Percentiles rank a stretch among this genome's conserved stretches.
Evolutionary conservation across 352 stramenopile species (phyloP).

Genomic region (Pythium myriotylum): DNA sequence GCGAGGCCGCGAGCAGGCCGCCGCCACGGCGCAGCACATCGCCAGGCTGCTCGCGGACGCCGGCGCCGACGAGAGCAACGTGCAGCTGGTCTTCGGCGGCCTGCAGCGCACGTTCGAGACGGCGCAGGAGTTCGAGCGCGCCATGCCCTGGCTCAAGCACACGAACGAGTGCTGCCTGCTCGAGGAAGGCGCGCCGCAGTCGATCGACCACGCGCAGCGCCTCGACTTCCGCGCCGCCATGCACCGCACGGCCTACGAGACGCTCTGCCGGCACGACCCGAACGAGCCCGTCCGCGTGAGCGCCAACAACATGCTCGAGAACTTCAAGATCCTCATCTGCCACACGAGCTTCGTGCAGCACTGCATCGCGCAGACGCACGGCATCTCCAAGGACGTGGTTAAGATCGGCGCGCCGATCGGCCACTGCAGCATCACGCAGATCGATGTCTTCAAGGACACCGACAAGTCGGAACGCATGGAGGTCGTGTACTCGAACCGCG

Average conservation of each 20-base stretch:
- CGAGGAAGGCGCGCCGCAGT: conserved; percentile 67
- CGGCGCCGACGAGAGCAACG: conserved; percentile 35
- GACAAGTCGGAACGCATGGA: conserved; percentile 44
- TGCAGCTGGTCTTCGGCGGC: conserved; percentile 69
- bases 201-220: conserved; percentile 53
- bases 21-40: conserved; percentile 53
- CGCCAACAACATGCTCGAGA: conserved; percentile 37
- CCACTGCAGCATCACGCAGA: conserved; percentile 77
- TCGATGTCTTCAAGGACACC: conserved; percentile 48
- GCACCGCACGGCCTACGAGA: conserved; percentile 78
- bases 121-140: conserved; percentile 49
- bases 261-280: conserved; percentile 59
- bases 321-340: conserved; percentile 73
- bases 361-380: conserved; percentile 65
- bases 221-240: conserved; percentile 76
- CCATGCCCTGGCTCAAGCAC: conserved; percentile 67
- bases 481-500: conserved; percentile 60
- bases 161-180: conserved; percentile 74
- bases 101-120: conserved; percentile 74
- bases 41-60: conserved; percentile 44
- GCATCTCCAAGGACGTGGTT: conserved; percentile 74
- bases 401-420: conserved; percentile 72
- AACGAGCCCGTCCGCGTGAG: conserved; percentile 16
- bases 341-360: conserved; percentile 78
- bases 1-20: conserved; percentile 57